A percentile compares a stretch with the other conserved stretches of the same genome.
Conservation (phyloP, 75 land plant species). For the Chamaecyparis obtusa region DNA sequence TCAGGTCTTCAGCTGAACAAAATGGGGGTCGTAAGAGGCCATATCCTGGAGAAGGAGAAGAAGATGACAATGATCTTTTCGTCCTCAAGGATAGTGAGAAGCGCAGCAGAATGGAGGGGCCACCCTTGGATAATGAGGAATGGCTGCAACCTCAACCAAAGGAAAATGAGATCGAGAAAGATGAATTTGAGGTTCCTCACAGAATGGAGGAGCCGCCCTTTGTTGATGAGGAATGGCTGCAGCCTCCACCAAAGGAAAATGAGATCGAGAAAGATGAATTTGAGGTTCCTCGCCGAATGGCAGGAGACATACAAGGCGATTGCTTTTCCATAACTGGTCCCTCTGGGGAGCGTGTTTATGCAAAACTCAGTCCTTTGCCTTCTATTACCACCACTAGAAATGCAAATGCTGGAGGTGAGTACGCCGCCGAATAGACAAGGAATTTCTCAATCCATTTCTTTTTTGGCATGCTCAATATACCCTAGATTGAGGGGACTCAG, state of each 20-base stretch:
- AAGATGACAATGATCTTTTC: not conserved
- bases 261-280: conserved; percentile 27
- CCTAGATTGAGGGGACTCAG: not conserved
- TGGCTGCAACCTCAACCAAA: conserved; percentile 50
- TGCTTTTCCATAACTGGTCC: conserved; percentile 76
- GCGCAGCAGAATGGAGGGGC: not conserved
- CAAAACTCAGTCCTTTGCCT: conserved; percentile 33
- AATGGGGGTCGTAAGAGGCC: conserved; percentile 3
- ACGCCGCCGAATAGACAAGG: not conserved
- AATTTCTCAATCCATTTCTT: not conserved
- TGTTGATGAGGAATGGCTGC: conserved; percentile 51
- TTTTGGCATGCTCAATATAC: not conserved
- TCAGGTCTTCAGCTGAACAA: not conserved
- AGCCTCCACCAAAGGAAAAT: conserved; percentile 33
- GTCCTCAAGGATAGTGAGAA: conserved; percentile 16
- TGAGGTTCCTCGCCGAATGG: conserved; percentile 46
- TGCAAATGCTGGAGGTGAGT: conserved; percentile 1
- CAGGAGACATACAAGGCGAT: conserved; percentile 80
- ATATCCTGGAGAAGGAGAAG: conserved; percentile 4
- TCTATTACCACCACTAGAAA: not conserved
- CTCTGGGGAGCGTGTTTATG: conserved; percentile 84
- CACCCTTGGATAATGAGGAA: conserved; percentile 32
- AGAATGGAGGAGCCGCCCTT: conserved; percentile 22
- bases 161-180: conserved; percentile 20
- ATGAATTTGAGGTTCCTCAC: conserved; percentile 32